Base-by-base conservation (phyloP, 192 early-diverging fungal genomes). In the Backusella sp. region DNA sequence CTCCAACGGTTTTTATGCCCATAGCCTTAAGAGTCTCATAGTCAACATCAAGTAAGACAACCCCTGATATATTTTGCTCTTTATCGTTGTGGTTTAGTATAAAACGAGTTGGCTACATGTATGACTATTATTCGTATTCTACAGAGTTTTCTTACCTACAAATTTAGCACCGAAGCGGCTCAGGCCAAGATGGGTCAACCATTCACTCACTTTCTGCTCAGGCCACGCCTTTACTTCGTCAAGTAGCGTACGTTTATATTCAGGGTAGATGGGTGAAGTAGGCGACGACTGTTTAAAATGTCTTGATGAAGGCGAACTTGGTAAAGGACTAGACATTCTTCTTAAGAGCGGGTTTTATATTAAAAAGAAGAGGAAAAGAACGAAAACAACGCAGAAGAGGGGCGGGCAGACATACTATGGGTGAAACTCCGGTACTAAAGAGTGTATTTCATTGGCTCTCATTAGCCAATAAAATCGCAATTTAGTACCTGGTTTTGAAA, bases 31-130 rank as follows among this genome's bases (percentile, higher is more conserved):
- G 87, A 21, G 92, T 79, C 44, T 86, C 84, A 76, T 97, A 93
- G 83, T 94, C 91, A 2, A 98, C 85, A 82, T 97, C 96, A 4
- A 94, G 81, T 68, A 98, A 82, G 6, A 93, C 86, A 26, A 91
- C 88, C n/a, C 96, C 96, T 15, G 84, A 94, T 59, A 98, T 91
- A 69, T 91, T 77, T 81, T 97, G 91, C 35, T 94, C 91, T 87
- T 83, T 52, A n/a, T 30, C 35, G 11, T 23, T 14, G 5, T 17
- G 21, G 39, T 49, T 17, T 32, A 34, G 42, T 49, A 49, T 17
- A 1, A 49, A 21, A 49, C 17, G 0, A 4, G 4, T 49, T 32
- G 32, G 32, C 32, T 32, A 32, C 32, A 39, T 11, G 37, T 39
- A 39, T 39, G 11, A 3, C 9, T 12, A 39, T 8, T 39, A 11